Evolutionary conservation across 495 filamentous ascomycete species (phyloP), one percentile per base, ranked within the genome.

Genomic region (Ramalina intermedia): DNA sequence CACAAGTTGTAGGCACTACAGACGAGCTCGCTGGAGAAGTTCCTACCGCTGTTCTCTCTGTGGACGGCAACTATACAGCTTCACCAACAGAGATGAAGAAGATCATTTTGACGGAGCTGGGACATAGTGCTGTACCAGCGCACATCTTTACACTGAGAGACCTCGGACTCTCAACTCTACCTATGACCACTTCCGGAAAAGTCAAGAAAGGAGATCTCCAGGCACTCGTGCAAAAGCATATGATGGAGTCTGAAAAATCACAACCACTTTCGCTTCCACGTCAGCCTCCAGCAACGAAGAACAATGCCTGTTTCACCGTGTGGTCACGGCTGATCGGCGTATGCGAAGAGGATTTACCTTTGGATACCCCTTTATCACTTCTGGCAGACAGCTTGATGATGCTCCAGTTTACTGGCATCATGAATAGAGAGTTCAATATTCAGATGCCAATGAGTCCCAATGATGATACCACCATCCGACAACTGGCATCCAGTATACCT

Each of bases 21-120:
- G 65, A 70, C 53, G 57, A 63, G 20, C 45, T 68, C 33, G 63
- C 64, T 20, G 62, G 64, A 18, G 64, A 70, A 52, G 53, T 70
- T 11, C 65, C 67, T 1, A 53, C 69, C 6, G 67, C 67, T 2
- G 53, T 69, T n/a, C 54, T 64, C n/a, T 41, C 48, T 24, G 38
- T 46, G 9, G 38, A 17, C 14, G 48, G 24, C 29, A 14, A 26
- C 27, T 20, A 37, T 11, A 20, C 13, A 23, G 12, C 41, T 37
- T 47, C 42, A 23, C 59, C 49, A 17, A 41, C 45, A 5, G 35
- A 55, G 35, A 18, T 66, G 18, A 53, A 60, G 47, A 51, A 58
- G 7, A 58, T 53, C 24, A 49, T 66, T 26, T 27, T 48, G n/a
- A 49, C 52, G 6, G 47, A 52, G 14, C 50, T 69, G 43, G 69